These are phyloP conservation scores for Pseudoneurospora amorphoporcata DNA, from an alignment of 495 filamentous ascomycete species.

Conservation along the genomic window DNA sequence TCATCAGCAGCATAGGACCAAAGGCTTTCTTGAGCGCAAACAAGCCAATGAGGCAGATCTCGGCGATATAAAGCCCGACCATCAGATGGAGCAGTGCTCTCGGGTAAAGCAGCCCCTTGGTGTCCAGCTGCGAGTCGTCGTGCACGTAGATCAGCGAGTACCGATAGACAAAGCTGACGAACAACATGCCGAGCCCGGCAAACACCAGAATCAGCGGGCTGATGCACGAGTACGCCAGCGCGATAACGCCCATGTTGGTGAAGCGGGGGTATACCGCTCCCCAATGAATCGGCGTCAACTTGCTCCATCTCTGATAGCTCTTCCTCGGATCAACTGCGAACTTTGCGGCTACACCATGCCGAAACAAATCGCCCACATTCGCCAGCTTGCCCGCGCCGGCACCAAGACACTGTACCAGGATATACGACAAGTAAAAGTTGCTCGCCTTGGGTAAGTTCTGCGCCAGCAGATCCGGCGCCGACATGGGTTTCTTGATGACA, in stretches of 20 bases:
- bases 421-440: slow-evolving; percentile 87
- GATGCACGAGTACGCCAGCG: slow-evolving; percentile 66
- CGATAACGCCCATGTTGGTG: slow-evolving; percentile 68
- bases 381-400: slow-evolving; percentile 55
- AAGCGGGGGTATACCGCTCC: slow-evolving; percentile 58
- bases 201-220: slow-evolving; percentile 85
- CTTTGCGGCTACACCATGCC: slow-evolving; percentile 56
- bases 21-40: slow-evolving; percentile 58
- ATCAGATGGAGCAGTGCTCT: slow-evolving; percentile 73
- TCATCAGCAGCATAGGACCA: slow-evolving; percentile 66
- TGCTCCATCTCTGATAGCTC: slow-evolving; percentile 58
- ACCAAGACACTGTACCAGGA: slow-evolving; percentile 73
- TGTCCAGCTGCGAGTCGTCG: slow-evolving; percentile 60
- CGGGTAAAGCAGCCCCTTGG: slow-evolving; percentile 70
- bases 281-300: slow-evolving; percentile 56
- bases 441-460: slow-evolving; percentile 66
- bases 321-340: slow-evolving; percentile 64
- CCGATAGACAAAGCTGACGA: slow-evolving; percentile 76
- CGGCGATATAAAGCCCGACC: slow-evolving; percentile 69
- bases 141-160: slow-evolving; percentile 82
- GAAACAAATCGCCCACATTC: slow-evolving; percentile 38
- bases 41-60: slow-evolving; percentile 72
- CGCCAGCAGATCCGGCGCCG: slow-evolving; percentile 53
- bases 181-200: slow-evolving; percentile 60
- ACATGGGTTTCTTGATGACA: slow-evolving; percentile 52